Percentiles rank a stretch among this genome's conserved stretches.
Evolutionary conservation across 2,329 filamentous ascomycete species (phyloP).

Genomic region (Diaporthe ilicicola): DNA sequence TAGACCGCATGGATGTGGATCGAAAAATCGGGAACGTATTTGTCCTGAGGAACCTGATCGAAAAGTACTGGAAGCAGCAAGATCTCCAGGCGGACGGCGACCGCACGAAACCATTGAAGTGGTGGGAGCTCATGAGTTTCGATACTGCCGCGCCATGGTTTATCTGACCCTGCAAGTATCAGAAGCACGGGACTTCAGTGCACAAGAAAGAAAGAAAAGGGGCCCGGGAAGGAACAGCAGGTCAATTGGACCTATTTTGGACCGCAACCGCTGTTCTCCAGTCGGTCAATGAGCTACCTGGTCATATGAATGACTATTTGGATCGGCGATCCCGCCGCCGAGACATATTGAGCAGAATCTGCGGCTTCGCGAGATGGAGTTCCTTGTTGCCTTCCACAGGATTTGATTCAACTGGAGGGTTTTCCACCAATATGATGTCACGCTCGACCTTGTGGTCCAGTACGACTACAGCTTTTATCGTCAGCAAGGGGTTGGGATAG

Average conservation of each 20-base stretch:
- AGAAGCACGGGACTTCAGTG: neutral
- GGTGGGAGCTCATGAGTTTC: conserved; percentile 50
- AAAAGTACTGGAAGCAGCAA: conserved; percentile 55
- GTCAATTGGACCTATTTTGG: neutral
- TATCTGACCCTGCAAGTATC: conserved; percentile 38
- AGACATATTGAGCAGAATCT: neutral
- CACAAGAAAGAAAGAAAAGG: neutral
- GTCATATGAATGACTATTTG: neutral
- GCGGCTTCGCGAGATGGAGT: neutral
- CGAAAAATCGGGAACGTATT: conserved; percentile 55
- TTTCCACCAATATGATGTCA: neutral
- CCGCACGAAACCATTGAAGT: conserved; percentile 43
- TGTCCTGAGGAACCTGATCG: conserved; percentile 52
- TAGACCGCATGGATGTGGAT: conserved; percentile 52
- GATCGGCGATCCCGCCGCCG: neutral
- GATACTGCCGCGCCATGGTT: conserved; percentile 46
- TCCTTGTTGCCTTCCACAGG: neutral
- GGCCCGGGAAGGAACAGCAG: too few relatives aligned
- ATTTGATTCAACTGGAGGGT: neutral
- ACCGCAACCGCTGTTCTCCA: neutral
- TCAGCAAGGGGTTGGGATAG: neutral
- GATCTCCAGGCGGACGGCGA: conserved; percentile 48
- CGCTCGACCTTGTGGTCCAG: neutral
- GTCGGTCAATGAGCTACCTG: neutral
- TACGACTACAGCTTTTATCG: neutral